Evolutionary conservation across 75 land plant species (phyloP).

Genomic region (Sequoia sempervirens): DNA sequence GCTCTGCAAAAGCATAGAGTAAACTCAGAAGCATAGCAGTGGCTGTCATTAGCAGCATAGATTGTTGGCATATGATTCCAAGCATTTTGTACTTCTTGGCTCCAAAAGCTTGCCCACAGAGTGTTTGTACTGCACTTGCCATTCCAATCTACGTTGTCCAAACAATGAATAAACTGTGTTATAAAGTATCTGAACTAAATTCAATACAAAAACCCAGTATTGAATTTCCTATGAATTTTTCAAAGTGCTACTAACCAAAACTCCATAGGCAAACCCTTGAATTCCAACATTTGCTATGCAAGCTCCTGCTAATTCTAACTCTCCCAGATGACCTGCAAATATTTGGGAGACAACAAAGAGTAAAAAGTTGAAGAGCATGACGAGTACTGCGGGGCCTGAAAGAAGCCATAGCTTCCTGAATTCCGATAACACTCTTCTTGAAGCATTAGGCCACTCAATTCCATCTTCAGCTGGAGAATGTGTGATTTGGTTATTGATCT

Average conservation of each 20-base stretch:
- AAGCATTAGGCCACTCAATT: background rate
- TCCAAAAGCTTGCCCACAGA: conserved; percentile 76
- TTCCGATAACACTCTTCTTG: conserved; percentile 10
- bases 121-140: conserved; percentile 65
- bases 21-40: conserved; percentile 31
- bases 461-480: too few relatives aligned
- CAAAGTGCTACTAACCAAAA: conserved; percentile 26
- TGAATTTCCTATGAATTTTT: too few relatives aligned
- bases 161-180: too few relatives aligned
- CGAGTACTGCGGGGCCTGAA: conserved; percentile 45
- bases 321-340: conserved; percentile 64
- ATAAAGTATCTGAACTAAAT: too few relatives aligned
- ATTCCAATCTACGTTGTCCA: conserved; percentile 42
- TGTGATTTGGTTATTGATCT: too few relatives aligned
- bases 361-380: conserved; percentile 49
- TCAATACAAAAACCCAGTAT: too few relatives aligned
- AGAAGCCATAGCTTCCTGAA: conserved; percentile 37
- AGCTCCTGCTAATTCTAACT: conserved; percentile 55
- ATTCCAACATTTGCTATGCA: conserved; percentile 57
- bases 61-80: conserved; percentile 57
- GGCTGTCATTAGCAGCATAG: conserved; percentile 38
- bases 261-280: conserved; percentile 48
- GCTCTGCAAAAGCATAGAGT: conserved; percentile 47
- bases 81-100: conserved; percentile 44
- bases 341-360: conserved; percentile 50